Base-by-base conservation (phyloP, 768 basidiomycete species). In the Tricholoma saponaceum region DNA sequence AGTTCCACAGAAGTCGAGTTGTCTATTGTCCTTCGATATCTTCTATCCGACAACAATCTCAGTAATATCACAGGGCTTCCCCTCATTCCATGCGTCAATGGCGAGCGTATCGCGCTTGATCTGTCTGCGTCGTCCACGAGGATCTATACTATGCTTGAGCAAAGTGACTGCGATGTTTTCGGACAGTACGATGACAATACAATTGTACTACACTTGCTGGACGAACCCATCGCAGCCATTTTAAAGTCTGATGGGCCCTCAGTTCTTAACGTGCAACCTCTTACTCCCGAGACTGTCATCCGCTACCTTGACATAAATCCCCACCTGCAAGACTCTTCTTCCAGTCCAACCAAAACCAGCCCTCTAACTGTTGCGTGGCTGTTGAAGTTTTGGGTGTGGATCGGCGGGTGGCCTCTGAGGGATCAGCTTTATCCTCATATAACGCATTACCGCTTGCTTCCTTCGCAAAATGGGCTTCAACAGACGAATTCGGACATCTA, bases 31-130 rank as follows among this genome's bases (percentile, higher is more conserved):
- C 59, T 70, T 10, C 55, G 57, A 4, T 81, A 77, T 56, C 68
- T 80, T 0, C 61, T 80, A 2, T 74, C 72, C 0, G 65, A 66
- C 0, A 52, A 61, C 0, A 60, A 74, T 22, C 50, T 79, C n/a
- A 55, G 59, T 16, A 68, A 74, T 51, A 51, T 81, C 7, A 54
- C 70, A 9, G 72, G 68, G 0, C 65, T 81, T 3, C 78, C 76
- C 2, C 54, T 81, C 18, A 50, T 79, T 18, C 69, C 71, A 0
- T 54, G 70, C 1, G 60, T 70, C 1, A 65, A 61, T 9, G 67
- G 65, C 4, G 51, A 55, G 10, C 54, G 23, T 10, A 52, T 69
- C 16, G 56, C 71, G 5, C 61, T 73, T 16, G 50, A 51, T 14
- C 8, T 54, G 30, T 32, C n/a, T 1, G 25, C 22, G 12, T 30